These are phyloP conservation scores for Pythium oligandrum DNA, from an alignment of 352 stramenopile species.

Conservation along the genomic window DNA sequence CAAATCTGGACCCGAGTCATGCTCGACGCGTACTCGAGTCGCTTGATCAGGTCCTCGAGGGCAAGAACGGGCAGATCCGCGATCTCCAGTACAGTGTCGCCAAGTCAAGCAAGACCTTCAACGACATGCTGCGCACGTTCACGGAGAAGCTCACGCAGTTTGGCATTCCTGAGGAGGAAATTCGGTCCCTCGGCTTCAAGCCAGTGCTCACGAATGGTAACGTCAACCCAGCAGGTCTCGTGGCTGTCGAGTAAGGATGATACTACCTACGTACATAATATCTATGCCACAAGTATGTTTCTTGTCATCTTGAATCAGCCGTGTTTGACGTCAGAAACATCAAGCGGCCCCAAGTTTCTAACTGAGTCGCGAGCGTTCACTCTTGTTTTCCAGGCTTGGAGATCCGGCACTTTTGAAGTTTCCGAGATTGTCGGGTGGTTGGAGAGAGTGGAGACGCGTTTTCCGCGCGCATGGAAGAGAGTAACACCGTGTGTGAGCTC, in stretches of 20 bases:
- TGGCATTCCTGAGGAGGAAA: constrained; percentile 71
- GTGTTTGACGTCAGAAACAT: too few species aligned
- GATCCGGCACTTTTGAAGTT: too few species aligned
- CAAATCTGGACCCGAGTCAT: constrained; percentile 68
- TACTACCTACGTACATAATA: constrained; percentile 7
- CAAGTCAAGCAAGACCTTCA: constrained; percentile 77
- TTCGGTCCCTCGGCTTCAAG: constrained; percentile 62
- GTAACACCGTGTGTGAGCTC: too few species aligned
- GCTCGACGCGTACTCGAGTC: constrained; percentile 64
- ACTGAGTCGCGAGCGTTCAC: too few species aligned
- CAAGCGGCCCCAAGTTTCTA: too few species aligned
- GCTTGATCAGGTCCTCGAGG: constrained; percentile 55
- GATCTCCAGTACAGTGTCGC: constrained; percentile 58
- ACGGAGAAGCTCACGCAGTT: constrained; percentile 58
- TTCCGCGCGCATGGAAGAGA: too few species aligned
- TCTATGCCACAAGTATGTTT: not conserved
- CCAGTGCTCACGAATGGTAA: constrained; percentile 46
- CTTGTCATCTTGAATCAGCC: too few species aligned
- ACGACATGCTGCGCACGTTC: constrained; percentile 72
- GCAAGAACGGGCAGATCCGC: constrained; percentile 53
- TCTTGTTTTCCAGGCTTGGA: too few species aligned
- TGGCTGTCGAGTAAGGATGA: constrained; percentile 43
- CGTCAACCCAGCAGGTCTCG: constrained; percentile 63
- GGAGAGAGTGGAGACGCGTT: too few species aligned
- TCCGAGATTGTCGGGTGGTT: too few species aligned